phyloP scores from a whole-genome alignment of 371 early-diverging fungal genomes.

The Syncephalastrum monosporum region DNA sequence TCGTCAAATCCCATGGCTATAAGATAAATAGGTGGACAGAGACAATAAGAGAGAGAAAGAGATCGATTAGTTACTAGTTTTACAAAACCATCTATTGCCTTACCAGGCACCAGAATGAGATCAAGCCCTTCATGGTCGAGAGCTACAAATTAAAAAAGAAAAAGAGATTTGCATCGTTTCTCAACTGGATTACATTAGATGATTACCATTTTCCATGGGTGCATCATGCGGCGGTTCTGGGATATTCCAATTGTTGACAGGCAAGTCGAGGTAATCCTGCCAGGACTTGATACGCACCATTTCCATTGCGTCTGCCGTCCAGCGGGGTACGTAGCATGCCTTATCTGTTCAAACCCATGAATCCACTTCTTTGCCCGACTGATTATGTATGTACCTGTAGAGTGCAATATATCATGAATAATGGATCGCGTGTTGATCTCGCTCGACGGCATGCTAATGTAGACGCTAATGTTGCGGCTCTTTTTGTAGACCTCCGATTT shows the following conservation, averaged over 20 bases:
- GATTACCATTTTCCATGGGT: constrained; percentile 53
- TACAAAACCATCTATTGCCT: background rate
- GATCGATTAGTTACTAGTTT: background rate
- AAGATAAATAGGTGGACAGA: background rate
- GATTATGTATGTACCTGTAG: constrained; percentile 20
- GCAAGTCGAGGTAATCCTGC: constrained; percentile 60
- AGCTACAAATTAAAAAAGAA: constrained; percentile 24
- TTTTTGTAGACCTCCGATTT: constrained; percentile 42
- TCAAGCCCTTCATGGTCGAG: constrained; percentile 57
- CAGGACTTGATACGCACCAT: constrained; percentile 65
- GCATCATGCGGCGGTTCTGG: constrained; percentile 62
- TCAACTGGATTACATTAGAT: background rate
- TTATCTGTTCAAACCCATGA: constrained; percentile 39
- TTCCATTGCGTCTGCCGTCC: constrained; percentile 62
- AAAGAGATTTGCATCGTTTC: background rate
- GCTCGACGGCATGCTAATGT: constrained; percentile 60
- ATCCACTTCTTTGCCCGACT: constrained; percentile 1
- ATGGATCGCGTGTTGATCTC: constrained; percentile 62
- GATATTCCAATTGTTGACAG: constrained; percentile 67
- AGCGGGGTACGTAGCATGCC: constrained; percentile 66
- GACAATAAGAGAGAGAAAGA: no score
- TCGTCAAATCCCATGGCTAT: constrained; percentile 64
- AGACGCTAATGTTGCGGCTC: constrained; percentile 60
- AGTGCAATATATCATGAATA: constrained; percentile 47
- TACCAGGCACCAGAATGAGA: constrained; percentile 68